Evolutionary conservation across 345 rosid genomes (phyloP).

Genomic region (Jatropha curcas): DNA sequence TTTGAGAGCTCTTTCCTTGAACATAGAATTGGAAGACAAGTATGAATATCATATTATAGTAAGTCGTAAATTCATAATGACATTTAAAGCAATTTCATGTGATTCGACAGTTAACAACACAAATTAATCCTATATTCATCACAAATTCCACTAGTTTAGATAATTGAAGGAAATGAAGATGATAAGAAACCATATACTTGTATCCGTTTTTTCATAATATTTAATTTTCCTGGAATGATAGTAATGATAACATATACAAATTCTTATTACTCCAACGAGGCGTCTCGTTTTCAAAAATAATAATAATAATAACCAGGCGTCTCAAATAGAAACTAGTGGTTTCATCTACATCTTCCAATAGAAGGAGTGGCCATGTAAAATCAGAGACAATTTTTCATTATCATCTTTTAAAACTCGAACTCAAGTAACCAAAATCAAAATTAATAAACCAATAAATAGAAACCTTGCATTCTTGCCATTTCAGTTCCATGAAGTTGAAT

Average conservation of each 20-base stretch:
- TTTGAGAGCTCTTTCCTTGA: slow-evolving; percentile 94
- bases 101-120: background rate
- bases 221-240: background rate
- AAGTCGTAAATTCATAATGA: background rate
- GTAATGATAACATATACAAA: no score
- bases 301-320: no score
- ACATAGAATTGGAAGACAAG: background rate
- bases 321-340: no score
- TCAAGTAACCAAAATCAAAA: background rate
- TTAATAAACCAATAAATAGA: background rate
- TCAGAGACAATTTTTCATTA: background rate
- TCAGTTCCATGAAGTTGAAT: background rate
- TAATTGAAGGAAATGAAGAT: no score
- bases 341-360: background rate
- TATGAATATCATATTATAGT: no score
- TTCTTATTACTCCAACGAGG: no score
- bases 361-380: background rate
- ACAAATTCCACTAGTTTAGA: background rate
- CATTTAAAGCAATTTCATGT: background rate
- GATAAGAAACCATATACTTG: background rate
- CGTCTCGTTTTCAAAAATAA: no score
- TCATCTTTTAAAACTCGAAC: background rate
- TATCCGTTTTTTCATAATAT: background rate
- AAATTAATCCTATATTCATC: background rate
- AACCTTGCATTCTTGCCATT: background rate